Base-by-base conservation (phyloP, 306 rosid species). In the Dryas alaskensis region DNA sequence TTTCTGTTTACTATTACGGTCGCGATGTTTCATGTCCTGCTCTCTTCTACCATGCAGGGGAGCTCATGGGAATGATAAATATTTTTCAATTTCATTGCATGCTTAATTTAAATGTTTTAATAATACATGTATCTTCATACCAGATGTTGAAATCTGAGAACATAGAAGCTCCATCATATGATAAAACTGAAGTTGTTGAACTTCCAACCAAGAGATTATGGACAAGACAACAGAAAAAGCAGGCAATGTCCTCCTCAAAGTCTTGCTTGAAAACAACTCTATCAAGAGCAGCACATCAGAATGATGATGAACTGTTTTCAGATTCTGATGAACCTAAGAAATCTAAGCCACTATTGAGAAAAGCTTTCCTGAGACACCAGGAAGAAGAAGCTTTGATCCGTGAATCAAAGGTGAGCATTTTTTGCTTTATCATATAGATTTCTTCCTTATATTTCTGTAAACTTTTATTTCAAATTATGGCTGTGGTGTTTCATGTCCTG, bases 191-290 rank as follows among this genome's bases (percentile, higher is more conserved):
- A 71, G 75, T 19, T 8, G 7, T 14, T 14, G 55, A 72, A 58
- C 57, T 4, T 72, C 46, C 67, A 27, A 8, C 76, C 4, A 59
- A 58, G 54, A 58, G 76, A 59, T 12, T 72, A 47, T 31, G 51
- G 58, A 46, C 67, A 4, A 72, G 66, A 14, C 13, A 44, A 47
- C 57, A 59, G 66, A 45, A 10, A 19, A 71, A 71, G 44, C 42
- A 57, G 66, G 55, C 55, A 12, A 44, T 25, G 16, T 58, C 44
- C 12, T 14, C 3, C 6, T 16, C 48, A 48, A 31, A 48, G 47
- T 37, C 55, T 13, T 22, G 27, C 31, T 46, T 27, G 46, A 48
- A 3, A 59, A 10, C 57, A 59, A 47, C 8, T 72, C 59, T 37
- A 4, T 40, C 65, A 27, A 14, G 58, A 55, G 39, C 42, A 10